These are phyloP conservation scores for Tolypocladium amazonense DNA, from an alignment of 2,329 filamentous ascomycete genomes.

Conservation along the genomic window DNA sequence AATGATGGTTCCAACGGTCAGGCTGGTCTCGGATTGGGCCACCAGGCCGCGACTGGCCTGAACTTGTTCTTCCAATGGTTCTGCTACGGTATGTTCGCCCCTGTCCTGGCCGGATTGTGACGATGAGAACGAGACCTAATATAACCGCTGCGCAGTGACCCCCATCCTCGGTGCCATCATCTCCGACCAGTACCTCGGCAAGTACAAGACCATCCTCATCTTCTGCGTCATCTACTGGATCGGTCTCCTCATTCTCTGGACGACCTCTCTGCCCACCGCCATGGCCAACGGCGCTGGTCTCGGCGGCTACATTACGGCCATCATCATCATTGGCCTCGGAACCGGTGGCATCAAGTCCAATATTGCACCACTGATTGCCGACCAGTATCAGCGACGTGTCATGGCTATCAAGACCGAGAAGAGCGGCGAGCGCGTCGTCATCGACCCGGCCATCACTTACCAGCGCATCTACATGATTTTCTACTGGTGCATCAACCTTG, in stretches of 20 bases:
- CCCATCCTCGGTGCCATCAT: slow-evolving; percentile 42
- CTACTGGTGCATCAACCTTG: slow-evolving; percentile 65
- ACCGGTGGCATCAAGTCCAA: slow-evolving; percentile 64
- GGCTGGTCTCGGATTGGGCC: slow-evolving; percentile 43
- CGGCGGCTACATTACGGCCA: slow-evolving; percentile 40
- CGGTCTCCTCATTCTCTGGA: slow-evolving; percentile 42
- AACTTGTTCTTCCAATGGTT: slow-evolving; percentile 46
- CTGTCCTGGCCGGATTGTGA: not conserved
- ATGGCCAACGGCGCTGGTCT: slow-evolving; percentile 29
- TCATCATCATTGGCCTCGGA: slow-evolving; percentile 54
- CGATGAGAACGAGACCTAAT: not conserved
- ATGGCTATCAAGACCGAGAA: slow-evolving; percentile 39
- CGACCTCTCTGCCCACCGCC: slow-evolving; percentile 32
- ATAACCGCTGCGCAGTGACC: slow-evolving; percentile 16
- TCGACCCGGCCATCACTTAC: slow-evolving; percentile 56
- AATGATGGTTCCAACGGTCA: slow-evolving; percentile 24
- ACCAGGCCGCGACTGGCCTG: slow-evolving; percentile 43
- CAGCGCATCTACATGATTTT: slow-evolving; percentile 66
- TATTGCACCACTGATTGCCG: slow-evolving; percentile 46
- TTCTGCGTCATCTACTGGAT: slow-evolving; percentile 48
- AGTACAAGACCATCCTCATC: slow-evolving; percentile 50
- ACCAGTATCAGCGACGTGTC: slow-evolving; percentile 48
- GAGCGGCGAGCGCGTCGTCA: slow-evolving; percentile 48
- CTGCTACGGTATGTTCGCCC: slow-evolving; percentile 21
- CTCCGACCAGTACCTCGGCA: slow-evolving; percentile 46